A percentile compares a stretch with the other conserved stretches of the same genome.
These are phyloP conservation scores for Juncus inflexus DNA, from an alignment of 176 grass and related monocot species.

Conservation along the genomic window DNA sequence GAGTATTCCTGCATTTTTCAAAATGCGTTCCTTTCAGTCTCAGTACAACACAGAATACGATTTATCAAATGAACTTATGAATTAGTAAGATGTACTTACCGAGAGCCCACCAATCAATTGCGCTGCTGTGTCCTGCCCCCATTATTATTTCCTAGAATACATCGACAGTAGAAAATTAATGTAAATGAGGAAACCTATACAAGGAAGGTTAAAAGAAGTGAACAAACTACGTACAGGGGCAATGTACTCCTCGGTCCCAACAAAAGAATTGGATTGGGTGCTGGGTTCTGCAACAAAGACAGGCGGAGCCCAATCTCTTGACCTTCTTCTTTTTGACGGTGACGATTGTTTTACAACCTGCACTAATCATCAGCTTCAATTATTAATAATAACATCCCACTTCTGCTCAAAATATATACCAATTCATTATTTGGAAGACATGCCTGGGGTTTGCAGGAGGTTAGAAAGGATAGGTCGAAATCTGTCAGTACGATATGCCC, in stretches of 20 bases:
- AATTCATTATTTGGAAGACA: slow-evolving; percentile 15
- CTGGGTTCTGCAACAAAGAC: slow-evolving; percentile 78
- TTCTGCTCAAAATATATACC: too few relatives aligned
- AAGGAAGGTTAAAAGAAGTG: slow-evolving; percentile 16
- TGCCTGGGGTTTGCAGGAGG: slow-evolving; percentile 89
- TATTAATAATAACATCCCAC: too few relatives aligned
- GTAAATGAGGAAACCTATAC: background rate
- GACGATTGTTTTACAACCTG: slow-evolving; percentile 77
- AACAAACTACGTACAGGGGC: slow-evolving; percentile 56
- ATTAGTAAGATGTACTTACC: slow-evolving; percentile 46
- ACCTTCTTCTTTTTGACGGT: slow-evolving; percentile 61
- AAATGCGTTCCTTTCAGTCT: background rate
- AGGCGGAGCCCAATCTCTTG: slow-evolving; percentile 53
- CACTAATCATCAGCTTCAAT: slow-evolving; percentile 18
- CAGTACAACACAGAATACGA: background rate
- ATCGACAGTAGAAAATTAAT: slow-evolving; percentile 16
- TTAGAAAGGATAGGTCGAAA: slow-evolving; percentile 95
- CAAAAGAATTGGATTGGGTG: slow-evolving; percentile 96
- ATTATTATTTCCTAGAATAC: slow-evolving; percentile 80
- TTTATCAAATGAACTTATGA: background rate
- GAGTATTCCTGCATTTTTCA: slow-evolving; percentile 67
- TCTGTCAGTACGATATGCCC: slow-evolving; percentile 89
- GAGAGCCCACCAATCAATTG: slow-evolving; percentile 98
- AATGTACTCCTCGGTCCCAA: slow-evolving; percentile 99
- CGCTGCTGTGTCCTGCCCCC: slow-evolving; percentile 80